A percentile compares a stretch with the other conserved stretches of the same genome.
Evolutionary conservation across 768 basidiomycete species (phyloP).

Genomic region (Lactarius tabidus): DNA sequence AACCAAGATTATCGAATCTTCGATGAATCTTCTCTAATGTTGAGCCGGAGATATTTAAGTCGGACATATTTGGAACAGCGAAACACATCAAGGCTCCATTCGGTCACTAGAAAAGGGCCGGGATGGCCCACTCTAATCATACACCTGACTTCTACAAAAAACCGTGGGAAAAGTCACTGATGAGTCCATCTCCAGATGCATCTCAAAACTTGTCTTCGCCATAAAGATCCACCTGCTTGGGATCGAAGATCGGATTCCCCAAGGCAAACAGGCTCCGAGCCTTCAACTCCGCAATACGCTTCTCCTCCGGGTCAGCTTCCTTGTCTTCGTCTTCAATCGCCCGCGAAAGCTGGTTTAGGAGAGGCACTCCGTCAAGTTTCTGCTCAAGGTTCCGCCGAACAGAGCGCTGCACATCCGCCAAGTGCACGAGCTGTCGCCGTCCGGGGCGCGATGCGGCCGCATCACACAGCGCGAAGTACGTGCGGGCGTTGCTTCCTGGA

Average conservation of each 20-base stretch:
- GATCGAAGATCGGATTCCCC: not conserved
- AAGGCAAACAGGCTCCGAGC: not conserved
- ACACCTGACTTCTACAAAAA: not conserved
- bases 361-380: not conserved
- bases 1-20: not conserved
- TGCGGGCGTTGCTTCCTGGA: not conserved
- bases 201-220: constrained; percentile 6
- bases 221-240: not conserved
- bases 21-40: not conserved
- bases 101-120: not conserved
- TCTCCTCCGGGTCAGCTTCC: constrained; percentile 1
- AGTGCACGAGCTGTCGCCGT: constrained; percentile 14
- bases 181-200: not conserved
- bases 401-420: constrained; percentile 21
- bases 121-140: not conserved
- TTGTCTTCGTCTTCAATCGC: not conserved
- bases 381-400: constrained; percentile 11
- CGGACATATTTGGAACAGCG: not conserved
- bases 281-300: constrained; percentile 3
- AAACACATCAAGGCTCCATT: not conserved
- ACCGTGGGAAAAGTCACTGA: too few relatives aligned
- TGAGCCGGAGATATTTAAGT: not conserved
- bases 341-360: not conserved
- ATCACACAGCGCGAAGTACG: constrained; percentile 2
- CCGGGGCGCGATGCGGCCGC: not conserved